These are phyloP conservation scores for Camellia lanceoleosa DNA, from an alignment of 148 eudicot species.

Conservation along the genomic window DNA sequence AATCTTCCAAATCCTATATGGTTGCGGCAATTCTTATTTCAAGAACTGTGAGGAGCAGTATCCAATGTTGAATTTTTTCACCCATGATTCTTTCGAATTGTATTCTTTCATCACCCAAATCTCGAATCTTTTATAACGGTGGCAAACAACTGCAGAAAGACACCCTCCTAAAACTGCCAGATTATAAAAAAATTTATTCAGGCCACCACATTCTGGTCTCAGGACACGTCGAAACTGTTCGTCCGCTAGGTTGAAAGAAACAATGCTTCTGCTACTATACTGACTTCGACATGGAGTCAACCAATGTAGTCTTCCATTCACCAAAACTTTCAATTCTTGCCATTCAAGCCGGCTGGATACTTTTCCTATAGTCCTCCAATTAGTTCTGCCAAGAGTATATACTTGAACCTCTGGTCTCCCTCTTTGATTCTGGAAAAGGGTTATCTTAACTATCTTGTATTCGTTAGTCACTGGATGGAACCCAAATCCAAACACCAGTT, in stretches of 20 bases:
- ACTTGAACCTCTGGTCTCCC: slow-evolving; percentile 28
- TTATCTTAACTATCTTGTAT: slow-evolving; percentile 29
- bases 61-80: slow-evolving; percentile 17
- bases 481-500: slow-evolving; percentile 25
- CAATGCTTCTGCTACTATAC: slow-evolving; percentile 9
- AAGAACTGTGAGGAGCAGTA: slow-evolving; percentile 10
- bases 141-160: slow-evolving; percentile 22
- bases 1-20: slow-evolving; percentile 23
- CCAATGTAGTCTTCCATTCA: slow-evolving; percentile 39
- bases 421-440: slow-evolving; percentile 7
- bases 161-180: slow-evolving; percentile 27
- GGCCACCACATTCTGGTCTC: slow-evolving; percentile 10
- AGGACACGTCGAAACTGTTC: slow-evolving; percentile 27
- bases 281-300: slow-evolving; percentile 17
- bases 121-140: slow-evolving; percentile 11
- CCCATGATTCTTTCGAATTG: slow-evolving; percentile 33
- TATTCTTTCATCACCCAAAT: slow-evolving; percentile 45
- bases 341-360: slow-evolving; percentile 18
- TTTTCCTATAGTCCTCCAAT: slow-evolving; percentile 34
- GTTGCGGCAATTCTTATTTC: neutral
- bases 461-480: slow-evolving; percentile 11
- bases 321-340: slow-evolving; percentile 17
- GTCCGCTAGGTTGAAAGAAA: slow-evolving; percentile 33
- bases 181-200: slow-evolving; percentile 15
- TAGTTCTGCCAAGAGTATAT: slow-evolving; percentile 3